Evolutionary conservation across 306 rosid species (phyloP), one percentile per base, ranked within the genome.

Genomic region (Pueraria montana): DNA sequence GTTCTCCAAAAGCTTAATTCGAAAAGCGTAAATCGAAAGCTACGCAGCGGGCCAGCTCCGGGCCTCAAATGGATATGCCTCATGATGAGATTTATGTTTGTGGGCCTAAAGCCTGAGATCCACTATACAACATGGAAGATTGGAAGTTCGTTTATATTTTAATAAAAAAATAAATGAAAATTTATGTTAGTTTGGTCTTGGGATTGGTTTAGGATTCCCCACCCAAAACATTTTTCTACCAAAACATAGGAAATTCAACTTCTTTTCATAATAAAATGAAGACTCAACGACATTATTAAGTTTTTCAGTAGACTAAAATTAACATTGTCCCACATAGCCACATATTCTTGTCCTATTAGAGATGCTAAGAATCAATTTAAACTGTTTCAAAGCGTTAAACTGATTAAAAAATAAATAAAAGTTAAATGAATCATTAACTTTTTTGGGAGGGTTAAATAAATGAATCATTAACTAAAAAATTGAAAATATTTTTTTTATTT

Each of bases 1-100:
- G 14, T 8, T 16, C 1, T 46, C 14, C 16, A 50, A 30, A 30
- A 10, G 2, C 27, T 11, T 50, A 1, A n/a, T 52, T 73, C 8
- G 64, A 17, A 34, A 74, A 55, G 67, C 52, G 66, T 53, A 20
- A 74, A 55, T 21, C 7, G 67, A 52, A 53, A 53, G 79, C 14
- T 11, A 34, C n/a, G n/a, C 34, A 9, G 36, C 7, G 67, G 79
- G 36, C 67, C 67, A 55, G 2, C 30, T 32, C 34, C 9, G 42
- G 43, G 52, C 79, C 36, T 34, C 40, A 8, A 52, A 74, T 74
- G 79, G 67, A 38, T 52, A 49, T 26, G 62, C 17, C 76, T 72
- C 63, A 72, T 74, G 3, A 34, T 32, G 78, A 49, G 61, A 53
- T 74, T 52, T 52, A 0, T 11, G 10, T 32, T 73, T 74, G 78